Evolutionary conservation across 768 basidiomycete species (phyloP).

Genomic region (Hemileccinum rubropunctum): DNA sequence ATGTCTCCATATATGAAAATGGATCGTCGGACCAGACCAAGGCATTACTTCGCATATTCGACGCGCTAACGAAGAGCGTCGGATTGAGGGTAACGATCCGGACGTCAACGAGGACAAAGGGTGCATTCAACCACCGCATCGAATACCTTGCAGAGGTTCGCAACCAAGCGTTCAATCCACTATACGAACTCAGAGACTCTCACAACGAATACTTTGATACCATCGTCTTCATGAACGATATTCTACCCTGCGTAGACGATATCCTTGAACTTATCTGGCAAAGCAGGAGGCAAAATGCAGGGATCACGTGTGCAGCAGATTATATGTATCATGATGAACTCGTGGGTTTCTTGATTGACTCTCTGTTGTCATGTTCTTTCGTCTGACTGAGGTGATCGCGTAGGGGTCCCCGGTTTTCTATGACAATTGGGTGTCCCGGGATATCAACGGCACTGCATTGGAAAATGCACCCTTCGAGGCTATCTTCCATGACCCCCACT

Average conservation of each 20-base stretch:
- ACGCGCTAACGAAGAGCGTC: slow-evolving; percentile 84
- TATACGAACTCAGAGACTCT: slow-evolving; percentile 89
- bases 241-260: slow-evolving; percentile 97
- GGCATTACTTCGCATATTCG: slow-evolving; percentile 91
- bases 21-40: slow-evolving; percentile 99
- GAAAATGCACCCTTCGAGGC: slow-evolving; percentile 97
- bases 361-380: neutral
- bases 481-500: slow-evolving; percentile 84
- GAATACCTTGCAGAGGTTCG: slow-evolving; percentile 99
- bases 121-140: slow-evolving; percentile 98
- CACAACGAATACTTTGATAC: slow-evolving; percentile 95
- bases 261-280: slow-evolving; percentile 98
- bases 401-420: slow-evolving; percentile 91
- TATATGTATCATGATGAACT: slow-evolving; percentile 99
- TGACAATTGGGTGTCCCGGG: slow-evolving; percentile 97
- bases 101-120: slow-evolving; percentile 88
- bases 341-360: slow-evolving; percentile 38
- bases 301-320: slow-evolving; percentile 96
- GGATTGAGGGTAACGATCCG: slow-evolving; percentile 93
- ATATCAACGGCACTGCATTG: slow-evolving; percentile 97
- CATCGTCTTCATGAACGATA: slow-evolving; percentile 99
- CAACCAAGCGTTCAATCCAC: slow-evolving; percentile 92
- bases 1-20: slow-evolving; percentile 98
- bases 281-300: slow-evolving; percentile 87
- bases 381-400: neutral